phyloP scores from a whole-genome alignment of 2,329 filamentous ascomycete genomes.

The Domatiomyces globalis region DNA sequence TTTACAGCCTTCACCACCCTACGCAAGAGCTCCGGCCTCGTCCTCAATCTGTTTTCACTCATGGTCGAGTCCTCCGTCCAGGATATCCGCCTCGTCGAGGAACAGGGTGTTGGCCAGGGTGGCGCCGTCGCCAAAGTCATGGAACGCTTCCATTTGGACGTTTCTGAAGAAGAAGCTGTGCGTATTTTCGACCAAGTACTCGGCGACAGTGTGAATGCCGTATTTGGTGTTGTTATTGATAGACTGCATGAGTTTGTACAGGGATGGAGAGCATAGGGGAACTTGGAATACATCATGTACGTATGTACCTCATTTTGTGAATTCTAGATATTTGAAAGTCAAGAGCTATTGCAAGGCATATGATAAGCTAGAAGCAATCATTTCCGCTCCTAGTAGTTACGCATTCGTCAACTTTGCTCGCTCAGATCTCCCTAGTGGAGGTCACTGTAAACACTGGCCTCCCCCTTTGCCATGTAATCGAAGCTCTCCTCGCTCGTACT shows the following conservation, averaged over 20 bases:
- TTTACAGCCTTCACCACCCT: slow-evolving; percentile 88
- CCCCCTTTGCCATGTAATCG: slow-evolving; percentile 30
- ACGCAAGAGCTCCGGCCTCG: slow-evolving; percentile 76
- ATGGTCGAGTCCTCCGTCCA: slow-evolving; percentile 98
- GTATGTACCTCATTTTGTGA: background rate
- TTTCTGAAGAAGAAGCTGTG: slow-evolving; percentile 84
- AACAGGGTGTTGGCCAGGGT: slow-evolving; percentile 28
- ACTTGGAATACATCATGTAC: background rate
- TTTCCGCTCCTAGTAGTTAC: too few species aligned
- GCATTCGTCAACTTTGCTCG: background rate
- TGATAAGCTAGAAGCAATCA: background rate
- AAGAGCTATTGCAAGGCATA: background rate
- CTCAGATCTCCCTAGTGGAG: background rate
- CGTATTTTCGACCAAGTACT: slow-evolving; percentile 78
- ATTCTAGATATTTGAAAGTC: background rate
- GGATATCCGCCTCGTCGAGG: slow-evolving; percentile 80
- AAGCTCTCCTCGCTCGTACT: slow-evolving; percentile 35
- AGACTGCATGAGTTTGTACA: slow-evolving; percentile 87
- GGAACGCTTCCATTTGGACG: slow-evolving; percentile 82
- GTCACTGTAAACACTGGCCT: slow-evolving; percentile 26
- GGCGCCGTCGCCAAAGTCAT: slow-evolving; percentile 78
- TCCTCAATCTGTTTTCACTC: slow-evolving; percentile 85
- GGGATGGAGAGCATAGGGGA: slow-evolving; percentile 56
- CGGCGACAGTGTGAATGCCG: slow-evolving; percentile 75
- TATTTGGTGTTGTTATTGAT: slow-evolving; percentile 90